Percentiles rank a stretch among this genome's conserved stretches.
Conservation (phyloP, 2,329 filamentous ascomycete species). For the Metarhizium sp. region DNA sequence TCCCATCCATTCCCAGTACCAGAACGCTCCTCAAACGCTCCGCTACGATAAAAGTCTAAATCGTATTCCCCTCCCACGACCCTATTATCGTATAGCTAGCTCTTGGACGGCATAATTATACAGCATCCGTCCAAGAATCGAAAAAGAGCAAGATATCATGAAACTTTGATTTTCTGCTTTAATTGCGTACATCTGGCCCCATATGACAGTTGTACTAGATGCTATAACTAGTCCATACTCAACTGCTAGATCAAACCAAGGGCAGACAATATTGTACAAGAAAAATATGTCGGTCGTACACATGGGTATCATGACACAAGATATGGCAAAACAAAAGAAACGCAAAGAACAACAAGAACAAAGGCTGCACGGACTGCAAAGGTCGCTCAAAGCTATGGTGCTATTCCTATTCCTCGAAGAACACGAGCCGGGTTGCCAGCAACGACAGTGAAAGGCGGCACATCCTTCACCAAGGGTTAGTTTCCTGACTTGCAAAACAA, state of each 20-base stretch:
- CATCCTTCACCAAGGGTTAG: slow-evolving; percentile 35
- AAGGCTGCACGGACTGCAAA: neutral
- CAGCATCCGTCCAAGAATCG: too few relatives aligned
- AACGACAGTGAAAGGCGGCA: slow-evolving; percentile 59
- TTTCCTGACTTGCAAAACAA: neutral
- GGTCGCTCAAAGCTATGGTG: slow-evolving; percentile 13
- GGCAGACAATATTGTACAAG: slow-evolving; percentile 12
- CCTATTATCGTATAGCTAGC: too few relatives aligned
- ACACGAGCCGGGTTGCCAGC: slow-evolving; percentile 61
- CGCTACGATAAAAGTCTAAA: too few relatives aligned
- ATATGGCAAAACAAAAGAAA: slow-evolving; percentile 2
- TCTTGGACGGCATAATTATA: too few relatives aligned
- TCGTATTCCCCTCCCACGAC: too few relatives aligned
- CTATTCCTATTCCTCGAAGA: slow-evolving; percentile 30
- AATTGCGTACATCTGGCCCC: slow-evolving; percentile 9
- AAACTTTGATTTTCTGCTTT: neutral
- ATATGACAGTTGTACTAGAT: slow-evolving; percentile 4
- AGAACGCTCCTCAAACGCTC: too few relatives aligned
- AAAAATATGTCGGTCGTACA: slow-evolving; percentile 5
- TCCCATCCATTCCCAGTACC: too few relatives aligned
- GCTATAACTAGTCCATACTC: neutral
- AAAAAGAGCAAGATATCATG: too few relatives aligned
- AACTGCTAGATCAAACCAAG: neutral
- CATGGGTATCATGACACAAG: slow-evolving; percentile 23
- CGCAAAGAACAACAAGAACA: neutral